Evolutionary conservation across 1,139 yeast genomes (phyloP), one percentile per base, ranked within the genome.

Genomic region (Sugiyamaella xylanicola): DNA sequence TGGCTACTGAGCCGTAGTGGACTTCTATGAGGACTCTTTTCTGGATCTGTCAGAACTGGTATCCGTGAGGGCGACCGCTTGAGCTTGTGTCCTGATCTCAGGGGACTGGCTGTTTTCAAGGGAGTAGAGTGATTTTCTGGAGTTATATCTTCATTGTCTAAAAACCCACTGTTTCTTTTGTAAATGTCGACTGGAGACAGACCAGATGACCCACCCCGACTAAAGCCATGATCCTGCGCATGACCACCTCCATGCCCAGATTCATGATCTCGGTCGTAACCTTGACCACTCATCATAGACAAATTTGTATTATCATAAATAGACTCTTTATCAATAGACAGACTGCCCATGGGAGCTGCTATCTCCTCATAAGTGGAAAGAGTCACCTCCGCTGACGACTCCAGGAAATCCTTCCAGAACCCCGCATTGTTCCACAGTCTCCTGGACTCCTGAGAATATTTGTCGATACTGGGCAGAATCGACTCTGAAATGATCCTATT

Each of bases 391-490:
- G 93, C 92, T 35, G 90, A 83, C 56, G 85, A 82, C 65, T 87
- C 95, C 63, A 87, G 78, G 68, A 87, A 86, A 48, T 78, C 79
- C 68, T 87, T 87, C 90, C 95, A 86, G 66, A 86, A 86, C 53
- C 79, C 79, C 1, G 63, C 65, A 19, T 82, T 83, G 57, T 74
- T 70, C 86, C 89, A 84, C 3, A 86, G 81, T 45, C 77, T 73
- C 48, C 75, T 75, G 2, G 86, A 79, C 53, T 80, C 79, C 8
- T 68, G 65, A n/a, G 85, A 80, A 64, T 85, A 86, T 48, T 76
- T 75, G 60, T 81, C 79, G 32, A 87, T 76, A 2, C 81, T 76
- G 1, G 95, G 93, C 39, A 86, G 73, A 35, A 87, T 76, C 48
- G 77, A 74, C 58, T 84, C 86, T 48, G 81, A 81, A 29, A 87